Base-by-base conservation (phyloP, 371 early-diverging fungal genomes). In the Saksenaea vasiformis region DNA sequence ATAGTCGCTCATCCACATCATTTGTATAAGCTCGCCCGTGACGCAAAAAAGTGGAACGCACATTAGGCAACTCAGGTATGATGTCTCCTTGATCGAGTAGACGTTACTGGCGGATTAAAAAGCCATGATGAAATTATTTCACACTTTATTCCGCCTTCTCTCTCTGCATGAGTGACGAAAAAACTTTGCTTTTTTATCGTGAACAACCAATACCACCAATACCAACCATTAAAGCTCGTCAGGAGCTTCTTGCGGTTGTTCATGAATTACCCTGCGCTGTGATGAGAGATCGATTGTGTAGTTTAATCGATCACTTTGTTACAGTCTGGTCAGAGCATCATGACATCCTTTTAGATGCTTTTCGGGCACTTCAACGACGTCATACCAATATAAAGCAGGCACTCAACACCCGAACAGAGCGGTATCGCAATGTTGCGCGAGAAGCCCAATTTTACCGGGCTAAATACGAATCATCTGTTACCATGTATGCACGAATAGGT, bases 391-490 rank as follows among this genome's bases (percentile, higher is more conserved):
- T 22, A 2, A 22, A 22, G 22, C 51, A 22, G 10, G 35, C 34
- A 14, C 17, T 59, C 10, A 35, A 24, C 13, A 4, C 39, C 22
- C 54, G 54, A 36, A 27, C 17, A 5, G 13, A 15, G 14, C 60
- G 43, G 5, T 66, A 70, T 26, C 31, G 63, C 17, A 70, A 70
- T 41, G 66, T 64, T n/a, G 39, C 66, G 36, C 62, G 66, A 7
- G 66, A 63, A 47, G 53, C 44, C 55, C 44, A 57, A 17, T 70
- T 60, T 37, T 70, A 63, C 36, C 56, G 58, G 26, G 14, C 7
- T 5, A 62, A 60, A 19, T 60, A 62, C 26, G 61, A 69, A 43
- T 26, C 36, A 58, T 17, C 28, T 56, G 56, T 13, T 34, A 19
- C 35, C 43, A 17, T 17, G 14, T 10, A 19, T 47, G 51, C 22